These are phyloP conservation scores for Leucoagaricus sp. DNA, from an alignment of 1,284 basidiomycete genomes.

Conservation along the genomic window DNA sequence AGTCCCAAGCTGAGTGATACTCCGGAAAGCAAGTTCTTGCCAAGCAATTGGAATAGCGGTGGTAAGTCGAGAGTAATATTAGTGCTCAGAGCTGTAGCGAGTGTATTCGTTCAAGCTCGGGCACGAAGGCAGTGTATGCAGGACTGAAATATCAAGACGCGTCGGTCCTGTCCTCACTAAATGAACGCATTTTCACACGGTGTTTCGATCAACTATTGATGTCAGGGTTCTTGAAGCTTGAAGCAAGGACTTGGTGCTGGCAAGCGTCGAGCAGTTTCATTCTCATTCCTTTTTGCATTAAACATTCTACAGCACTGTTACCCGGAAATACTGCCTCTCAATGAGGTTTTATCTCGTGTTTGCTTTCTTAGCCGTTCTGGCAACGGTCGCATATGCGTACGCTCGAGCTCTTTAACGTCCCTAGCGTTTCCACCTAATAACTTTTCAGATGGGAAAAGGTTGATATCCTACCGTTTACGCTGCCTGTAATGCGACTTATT, in stretches of 20 bases:
- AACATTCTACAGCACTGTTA: background rate
- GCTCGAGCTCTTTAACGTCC: background rate
- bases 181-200: background rate
- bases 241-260: background rate
- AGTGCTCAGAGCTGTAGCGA: too few relatives aligned
- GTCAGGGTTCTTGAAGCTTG: background rate
- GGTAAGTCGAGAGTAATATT: too few relatives aligned
- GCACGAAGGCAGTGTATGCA: too few relatives aligned
- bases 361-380: conserved; percentile 44
- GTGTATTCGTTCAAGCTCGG: too few relatives aligned
- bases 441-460: conserved; percentile 69
- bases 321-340: conserved; percentile 20
- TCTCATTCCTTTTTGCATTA: background rate
- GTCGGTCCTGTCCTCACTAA: too few relatives aligned
- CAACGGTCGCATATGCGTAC: conserved; percentile 48
- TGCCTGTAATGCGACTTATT: background rate
- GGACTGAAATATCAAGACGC: too few relatives aligned
- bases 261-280: background rate
- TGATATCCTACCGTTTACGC: too few relatives aligned
- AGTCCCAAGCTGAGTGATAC: background rate
- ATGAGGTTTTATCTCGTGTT: conserved; percentile 47
- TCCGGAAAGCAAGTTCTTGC: background rate
- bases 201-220: conserved; percentile 1
- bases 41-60: background rate
- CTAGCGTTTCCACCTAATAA: conserved; percentile 8